Evolutionary conservation across 2,329 filamentous ascomycete genomes (phyloP), one percentile per base, ranked within the genome.

Genomic region (Talaromyces verruculosus): DNA sequence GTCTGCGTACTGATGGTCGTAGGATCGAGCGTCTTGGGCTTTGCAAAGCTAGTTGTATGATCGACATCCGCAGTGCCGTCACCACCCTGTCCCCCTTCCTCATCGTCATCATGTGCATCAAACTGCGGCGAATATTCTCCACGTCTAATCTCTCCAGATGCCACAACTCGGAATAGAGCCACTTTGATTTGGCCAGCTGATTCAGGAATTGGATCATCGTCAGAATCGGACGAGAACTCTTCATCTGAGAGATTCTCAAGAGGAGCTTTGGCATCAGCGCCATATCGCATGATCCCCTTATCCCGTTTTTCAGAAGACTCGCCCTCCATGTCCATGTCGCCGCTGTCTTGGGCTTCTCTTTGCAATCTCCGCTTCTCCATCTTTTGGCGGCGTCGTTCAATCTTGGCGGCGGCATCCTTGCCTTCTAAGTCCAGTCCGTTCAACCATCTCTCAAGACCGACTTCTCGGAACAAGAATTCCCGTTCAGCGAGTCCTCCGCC

Each of bases 1-100:
- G 95, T 99, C 80, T 99, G 95, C 2, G 95, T 99, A 75, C 93
- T 98, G 75, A 99, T 99, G 2, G 92, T 93, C 81, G 97, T 97
- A 0, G 94, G 94, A 80, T 98, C 96, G 63, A 97, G 84, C 1
- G 92, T 91, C 84, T 97, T 98, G 15, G 93, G 94, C 80, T 97
- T 96, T 10, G 94, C 94, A 78, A 98, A 98, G 76, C 93, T 97
- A 7, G 95, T 98, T 1, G 95, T 98, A 77, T 99, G 95, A 79
- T 98, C 95, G 65, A 97, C 87, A 72, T 93, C 91, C 67, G 91
- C 87, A 33, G 84, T 83, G 15, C 83, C 84, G 45, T 84, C 87
- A 61, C 83, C 85, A 6, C 82, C 84, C 33, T 82, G 81, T 39
- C 75, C 78, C 17, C 84, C 82, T 63, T 90, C 89, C 65, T 97